A percentile compares a stretch with the other conserved stretches of the same genome.
These are phyloP conservation scores for Pseudodiploospora longispora DNA, from an alignment of 2,329 filamentous ascomycete species.

Conservation along the genomic window DNA sequence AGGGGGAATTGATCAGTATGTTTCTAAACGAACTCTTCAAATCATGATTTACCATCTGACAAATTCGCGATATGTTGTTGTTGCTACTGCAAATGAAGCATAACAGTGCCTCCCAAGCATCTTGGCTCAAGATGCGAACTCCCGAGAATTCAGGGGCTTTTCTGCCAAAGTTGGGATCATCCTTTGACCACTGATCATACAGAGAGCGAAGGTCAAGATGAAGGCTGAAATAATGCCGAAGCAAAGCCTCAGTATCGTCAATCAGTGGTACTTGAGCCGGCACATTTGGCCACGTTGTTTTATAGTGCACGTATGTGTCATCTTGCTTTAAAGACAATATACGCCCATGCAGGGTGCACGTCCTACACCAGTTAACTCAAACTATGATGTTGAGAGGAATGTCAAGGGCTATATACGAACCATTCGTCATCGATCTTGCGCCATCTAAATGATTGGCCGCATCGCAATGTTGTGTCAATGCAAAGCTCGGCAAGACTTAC, in stretches of 20 bases:
- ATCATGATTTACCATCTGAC: conserved; percentile 64
- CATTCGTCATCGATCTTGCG: conserved; percentile 78
- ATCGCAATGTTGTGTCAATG: conserved; percentile 88
- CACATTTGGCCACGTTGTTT: conserved; percentile 50
- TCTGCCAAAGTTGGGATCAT: conserved; percentile 81
- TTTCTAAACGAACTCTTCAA: background rate
- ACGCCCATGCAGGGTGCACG: conserved; percentile 77
- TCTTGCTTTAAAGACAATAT: conserved; percentile 84
- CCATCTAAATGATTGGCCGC: conserved; percentile 97
- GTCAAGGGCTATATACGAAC: conserved; percentile 33
- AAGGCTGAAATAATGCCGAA: conserved; percentile 84
- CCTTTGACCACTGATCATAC: conserved; percentile 79
- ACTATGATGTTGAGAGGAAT: background rate
- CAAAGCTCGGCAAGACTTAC: conserved; percentile 78
- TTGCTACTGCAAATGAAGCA: conserved; percentile 98
- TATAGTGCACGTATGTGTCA: conserved; percentile 68
- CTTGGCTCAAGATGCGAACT: conserved; percentile 85
- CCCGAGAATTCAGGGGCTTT: conserved; percentile 83
- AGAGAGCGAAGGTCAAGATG: conserved; percentile 64
- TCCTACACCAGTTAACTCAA: conserved; percentile 36
- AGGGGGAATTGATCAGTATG: background rate
- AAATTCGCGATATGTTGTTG: conserved; percentile 93
- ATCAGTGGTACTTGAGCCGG: conserved; percentile 6
- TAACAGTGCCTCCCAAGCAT: conserved; percentile 90
- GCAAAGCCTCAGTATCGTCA: conserved; percentile 65